Evolutionary conservation across 106 monocot species (phyloP), one percentile per base, ranked within the genome.

Genomic region (Gastrodia elata): DNA sequence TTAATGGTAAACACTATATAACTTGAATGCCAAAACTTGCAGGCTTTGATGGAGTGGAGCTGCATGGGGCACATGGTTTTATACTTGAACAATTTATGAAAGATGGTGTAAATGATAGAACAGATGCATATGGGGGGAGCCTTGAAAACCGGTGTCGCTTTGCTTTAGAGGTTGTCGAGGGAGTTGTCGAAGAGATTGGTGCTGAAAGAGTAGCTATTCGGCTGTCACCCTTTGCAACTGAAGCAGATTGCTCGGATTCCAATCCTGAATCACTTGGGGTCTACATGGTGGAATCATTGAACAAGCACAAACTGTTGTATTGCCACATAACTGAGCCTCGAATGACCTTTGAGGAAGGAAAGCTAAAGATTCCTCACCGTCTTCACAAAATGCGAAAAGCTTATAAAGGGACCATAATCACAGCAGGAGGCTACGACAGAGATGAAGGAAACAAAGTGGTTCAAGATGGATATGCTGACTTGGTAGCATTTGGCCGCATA

Each of bases 401-500:
- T n/a, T 81, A 76, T 64, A 68, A 77, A 7, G 81, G 81, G 24
- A 72, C 77, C 2, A 77, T 81, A 44, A 81, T 81, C 20, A 73
- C 49, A 1, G 65, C 68, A 1, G 81, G 77, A 14, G 81, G 81
- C 0, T 81, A 77, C 26, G 76, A 81, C 14, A 76, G 81, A 43
- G 73, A 81, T n/a, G 81, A 76, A 73, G 81, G 81, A 25, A 81
- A 73, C 43, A 76, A 77, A 33, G 81, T 71, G 1, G 35, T 81
- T 7, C 65, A 30, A 9, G 76, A 81, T 6, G 81, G 77, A 15
- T 76, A 77, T 55, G 48, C 77, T 28, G 77, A 82, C 34, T 18
- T 88, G 41, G 82, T 88, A 6, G 79, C 77, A 5, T 88, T 32
- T 80, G 88, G 88, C 0, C 77, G 79, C 39, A 8, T 82, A 18